phyloP scores from a whole-genome alignment of 164 flowering plant species.

The Houttuynia cordata region DNA sequence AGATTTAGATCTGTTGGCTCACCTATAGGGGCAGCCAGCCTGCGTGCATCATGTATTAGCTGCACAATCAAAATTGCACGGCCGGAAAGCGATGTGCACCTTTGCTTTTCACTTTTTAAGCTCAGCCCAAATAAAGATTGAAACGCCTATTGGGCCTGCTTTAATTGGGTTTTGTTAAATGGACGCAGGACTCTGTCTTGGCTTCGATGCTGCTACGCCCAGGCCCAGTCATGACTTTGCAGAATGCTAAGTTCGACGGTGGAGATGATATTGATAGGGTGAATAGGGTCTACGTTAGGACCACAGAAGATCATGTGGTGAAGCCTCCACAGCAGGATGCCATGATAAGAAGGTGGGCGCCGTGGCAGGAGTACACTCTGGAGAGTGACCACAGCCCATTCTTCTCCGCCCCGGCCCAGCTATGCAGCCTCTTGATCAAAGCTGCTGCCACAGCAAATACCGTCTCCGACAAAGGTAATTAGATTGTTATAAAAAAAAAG shows the following conservation, averaged over 20 bases:
- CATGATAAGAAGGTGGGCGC: constrained; percentile 68
- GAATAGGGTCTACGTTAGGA: constrained; percentile 49
- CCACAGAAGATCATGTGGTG: constrained; percentile 35
- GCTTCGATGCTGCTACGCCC: constrained; percentile 65
- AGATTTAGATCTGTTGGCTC: too few species aligned
- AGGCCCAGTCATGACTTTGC: constrained; percentile 45
- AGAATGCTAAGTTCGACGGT: constrained; percentile 22
- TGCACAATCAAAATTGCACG: too few species aligned
- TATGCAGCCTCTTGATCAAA: constrained; percentile 46
- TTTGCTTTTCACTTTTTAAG: too few species aligned
- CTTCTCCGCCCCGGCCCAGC: constrained; percentile 52
- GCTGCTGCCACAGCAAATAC: constrained; percentile 18
- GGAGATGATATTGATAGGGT: constrained; percentile 23
- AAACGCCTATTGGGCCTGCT: too few species aligned
- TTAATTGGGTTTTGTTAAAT: too few species aligned
- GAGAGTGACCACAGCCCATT: constrained; percentile 82
- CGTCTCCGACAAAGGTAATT: too few species aligned
- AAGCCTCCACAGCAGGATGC: constrained; percentile 58
- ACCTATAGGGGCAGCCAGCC: too few species aligned
- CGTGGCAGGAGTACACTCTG: constrained; percentile 34
- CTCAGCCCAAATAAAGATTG: too few species aligned
- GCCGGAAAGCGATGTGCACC: too few species aligned
- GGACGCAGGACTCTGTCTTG: constrained; percentile 42
- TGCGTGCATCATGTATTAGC: too few species aligned
- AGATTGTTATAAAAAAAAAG: too few species aligned